These are phyloP conservation scores for Pichia exigua DNA, from an alignment of 805 yeast genomes.

Conservation along the genomic window DNA sequence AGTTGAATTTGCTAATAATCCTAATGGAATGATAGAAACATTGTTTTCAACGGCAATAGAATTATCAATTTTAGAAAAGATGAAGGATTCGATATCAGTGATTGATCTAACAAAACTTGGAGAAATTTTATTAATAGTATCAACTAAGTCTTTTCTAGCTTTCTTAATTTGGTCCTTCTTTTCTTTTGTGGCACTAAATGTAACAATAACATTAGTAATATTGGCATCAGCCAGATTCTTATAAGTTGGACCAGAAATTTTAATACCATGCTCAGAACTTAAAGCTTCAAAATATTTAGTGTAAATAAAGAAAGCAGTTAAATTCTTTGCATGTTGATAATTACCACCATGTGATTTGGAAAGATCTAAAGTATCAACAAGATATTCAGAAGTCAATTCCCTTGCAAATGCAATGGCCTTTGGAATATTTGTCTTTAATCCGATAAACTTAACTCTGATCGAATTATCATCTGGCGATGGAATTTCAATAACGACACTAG, in stretches of 20 bases:
- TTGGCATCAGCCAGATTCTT: constrained; percentile 35
- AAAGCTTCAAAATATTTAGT: constrained; percentile 40
- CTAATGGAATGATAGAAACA: constrained; percentile 54
- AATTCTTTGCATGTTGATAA: constrained; percentile 62
- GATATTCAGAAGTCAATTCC: constrained; percentile 48
- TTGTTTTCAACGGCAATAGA: constrained; percentile 37
- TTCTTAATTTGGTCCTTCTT: constrained; percentile 40
- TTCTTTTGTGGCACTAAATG: constrained; percentile 47
- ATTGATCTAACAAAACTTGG: constrained; percentile 57
- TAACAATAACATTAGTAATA: constrained; percentile 43
- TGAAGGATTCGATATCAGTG: constrained; percentile 60
- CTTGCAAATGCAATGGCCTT: constrained; percentile 60
- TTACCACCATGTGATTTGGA: constrained; percentile 85
- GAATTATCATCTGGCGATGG: constrained; percentile 39
- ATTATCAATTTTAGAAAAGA: constrained; percentile 39
- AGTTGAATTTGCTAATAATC: constrained; percentile 37
- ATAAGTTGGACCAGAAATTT: constrained; percentile 40
- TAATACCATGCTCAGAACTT: constrained; percentile 35
- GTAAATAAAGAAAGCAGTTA: constrained; percentile 59
- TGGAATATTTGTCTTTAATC: constrained; percentile 46
- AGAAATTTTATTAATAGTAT: constrained; percentile 60
- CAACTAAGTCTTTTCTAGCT: constrained; percentile 67
- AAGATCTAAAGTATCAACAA: constrained; percentile 67
- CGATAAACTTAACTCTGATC: constrained; percentile 51
- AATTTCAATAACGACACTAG: constrained; percentile 48